phyloP scores from a whole-genome alignment of 306 rosid species.

The Pyrus betulifolia region DNA sequence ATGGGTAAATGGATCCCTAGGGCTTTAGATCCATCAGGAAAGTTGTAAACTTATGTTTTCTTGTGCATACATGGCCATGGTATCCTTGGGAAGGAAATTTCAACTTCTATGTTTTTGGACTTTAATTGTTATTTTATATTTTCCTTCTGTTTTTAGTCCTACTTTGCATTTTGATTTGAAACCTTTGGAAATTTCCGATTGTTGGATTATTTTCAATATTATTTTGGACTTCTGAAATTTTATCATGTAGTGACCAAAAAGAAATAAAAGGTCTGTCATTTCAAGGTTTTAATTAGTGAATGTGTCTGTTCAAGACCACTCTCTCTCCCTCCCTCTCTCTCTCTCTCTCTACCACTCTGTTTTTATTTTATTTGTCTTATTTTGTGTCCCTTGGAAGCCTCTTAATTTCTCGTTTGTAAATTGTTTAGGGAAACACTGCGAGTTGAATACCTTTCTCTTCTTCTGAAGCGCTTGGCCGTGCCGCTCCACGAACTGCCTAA shows the following conservation, averaged over 20 bases:
- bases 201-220: not conserved
- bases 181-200: not conserved
- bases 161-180: not conserved
- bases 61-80: not conserved
- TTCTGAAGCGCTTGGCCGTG: slow-evolving; percentile 61
- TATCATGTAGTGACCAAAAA: not conserved
- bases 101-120: not conserved
- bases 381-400: slow-evolving; percentile 5
- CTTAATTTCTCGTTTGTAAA: slow-evolving; percentile 19
- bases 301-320: not conserved
- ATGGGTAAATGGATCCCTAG: not conserved
- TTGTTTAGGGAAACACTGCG: slow-evolving; percentile 66
- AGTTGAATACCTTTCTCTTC: slow-evolving; percentile 55
- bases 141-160: not conserved
- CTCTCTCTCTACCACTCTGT: not conserved
- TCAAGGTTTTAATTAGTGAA: not conserved
- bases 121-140: too few species aligned
- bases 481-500: slow-evolving; percentile 61
- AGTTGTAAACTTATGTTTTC: not conserved
- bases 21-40: not conserved
- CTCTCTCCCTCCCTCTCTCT: not conserved
- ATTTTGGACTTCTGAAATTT: not conserved
- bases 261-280: not conserved
- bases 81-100: not conserved
- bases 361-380: not conserved